Evolutionary conservation across 352 stramenopile species (phyloP).

Genomic region (Thraustotheca clavata): DNA sequence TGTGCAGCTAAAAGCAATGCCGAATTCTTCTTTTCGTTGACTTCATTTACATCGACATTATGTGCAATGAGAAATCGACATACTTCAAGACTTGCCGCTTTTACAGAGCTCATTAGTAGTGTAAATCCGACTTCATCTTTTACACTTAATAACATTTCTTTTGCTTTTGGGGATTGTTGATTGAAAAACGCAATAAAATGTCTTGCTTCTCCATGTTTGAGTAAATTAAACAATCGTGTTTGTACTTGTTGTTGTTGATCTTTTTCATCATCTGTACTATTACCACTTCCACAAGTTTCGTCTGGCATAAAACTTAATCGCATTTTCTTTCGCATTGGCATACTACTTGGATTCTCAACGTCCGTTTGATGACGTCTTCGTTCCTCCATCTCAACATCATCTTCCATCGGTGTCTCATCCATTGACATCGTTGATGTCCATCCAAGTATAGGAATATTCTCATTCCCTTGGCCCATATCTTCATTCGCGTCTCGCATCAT

Average conservation of each 20-base stretch:
- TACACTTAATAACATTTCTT: neutral
- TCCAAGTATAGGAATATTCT: neutral
- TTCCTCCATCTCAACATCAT: constrained; percentile 3
- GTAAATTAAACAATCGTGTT: constrained; percentile 5
- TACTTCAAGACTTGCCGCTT: constrained; percentile 44
- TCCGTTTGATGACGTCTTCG: neutral
- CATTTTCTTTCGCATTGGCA: constrained; percentile 21
- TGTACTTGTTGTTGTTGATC: constrained; percentile 17
- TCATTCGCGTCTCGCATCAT: neutral
- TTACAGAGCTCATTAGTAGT: constrained; percentile 73
- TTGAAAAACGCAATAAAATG: constrained; percentile 18
- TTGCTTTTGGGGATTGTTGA: neutral
- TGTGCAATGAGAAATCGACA: constrained; percentile 55
- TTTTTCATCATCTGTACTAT: constrained; percentile 21
- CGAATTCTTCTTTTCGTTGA: constrained; percentile 75
- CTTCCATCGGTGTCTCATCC: neutral
- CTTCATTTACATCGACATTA: constrained; percentile 74
- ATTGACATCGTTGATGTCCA: neutral
- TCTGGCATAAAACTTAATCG: constrained; percentile 20
- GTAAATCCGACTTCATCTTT: constrained; percentile 76
- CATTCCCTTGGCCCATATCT: neutral
- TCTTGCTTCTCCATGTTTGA: neutral
- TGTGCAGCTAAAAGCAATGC: constrained; percentile 72
- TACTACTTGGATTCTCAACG: constrained; percentile 2
- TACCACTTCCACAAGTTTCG: constrained; percentile 18